Conservation (phyloP, 1,139 yeast genomes). For the Ogataea hybrid region DNA sequence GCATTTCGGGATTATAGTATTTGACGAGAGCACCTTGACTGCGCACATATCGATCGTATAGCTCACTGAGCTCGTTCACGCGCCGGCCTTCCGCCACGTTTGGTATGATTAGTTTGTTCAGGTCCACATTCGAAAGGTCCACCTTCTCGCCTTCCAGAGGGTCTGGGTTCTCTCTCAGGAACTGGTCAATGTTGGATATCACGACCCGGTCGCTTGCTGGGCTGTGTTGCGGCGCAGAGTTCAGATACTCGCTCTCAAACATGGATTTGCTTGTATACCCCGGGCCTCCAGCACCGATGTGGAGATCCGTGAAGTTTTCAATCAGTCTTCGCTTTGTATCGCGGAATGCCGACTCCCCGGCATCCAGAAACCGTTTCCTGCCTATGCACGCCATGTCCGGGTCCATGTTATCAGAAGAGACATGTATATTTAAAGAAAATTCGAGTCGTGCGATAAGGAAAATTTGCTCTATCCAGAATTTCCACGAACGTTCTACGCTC, state of each 20-base stretch:
- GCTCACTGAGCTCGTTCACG: slow-evolving; percentile 18
- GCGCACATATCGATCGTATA: slow-evolving; percentile 21
- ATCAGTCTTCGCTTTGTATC: slow-evolving; percentile 18
- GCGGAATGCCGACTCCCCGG: slow-evolving; percentile 9
- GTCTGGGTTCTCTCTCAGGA: slow-evolving; percentile 24
- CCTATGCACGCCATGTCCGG: slow-evolving; percentile 6
- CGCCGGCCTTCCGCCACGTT: slow-evolving; percentile 6
- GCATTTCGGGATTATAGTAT: slow-evolving; percentile 23
- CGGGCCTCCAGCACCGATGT: slow-evolving; percentile 6
- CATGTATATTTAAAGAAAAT: neutral
- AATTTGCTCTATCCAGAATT: slow-evolving; percentile 3
- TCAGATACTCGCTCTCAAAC: slow-evolving; percentile 16
- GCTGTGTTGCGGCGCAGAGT: neutral
- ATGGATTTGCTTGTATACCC: slow-evolving; percentile 4
- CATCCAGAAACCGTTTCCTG: slow-evolving; percentile 12
- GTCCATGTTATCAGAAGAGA: neutral
- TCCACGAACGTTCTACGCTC: slow-evolving; percentile 5
- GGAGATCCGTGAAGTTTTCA: slow-evolving; percentile 15
- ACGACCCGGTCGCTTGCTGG: slow-evolving; percentile 11
- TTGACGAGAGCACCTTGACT: slow-evolving; percentile 22
- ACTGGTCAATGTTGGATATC: slow-evolving; percentile 25
- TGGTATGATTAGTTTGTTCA: slow-evolving; percentile 23
- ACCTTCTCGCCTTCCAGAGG: slow-evolving; percentile 10
- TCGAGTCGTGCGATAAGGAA: slow-evolving; percentile 8
- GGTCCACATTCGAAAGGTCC: slow-evolving; percentile 16